These are phyloP conservation scores for Axilococcus clingmanii DNA, from an alignment of 139 green algal species.

Conservation along the genomic window DNA sequence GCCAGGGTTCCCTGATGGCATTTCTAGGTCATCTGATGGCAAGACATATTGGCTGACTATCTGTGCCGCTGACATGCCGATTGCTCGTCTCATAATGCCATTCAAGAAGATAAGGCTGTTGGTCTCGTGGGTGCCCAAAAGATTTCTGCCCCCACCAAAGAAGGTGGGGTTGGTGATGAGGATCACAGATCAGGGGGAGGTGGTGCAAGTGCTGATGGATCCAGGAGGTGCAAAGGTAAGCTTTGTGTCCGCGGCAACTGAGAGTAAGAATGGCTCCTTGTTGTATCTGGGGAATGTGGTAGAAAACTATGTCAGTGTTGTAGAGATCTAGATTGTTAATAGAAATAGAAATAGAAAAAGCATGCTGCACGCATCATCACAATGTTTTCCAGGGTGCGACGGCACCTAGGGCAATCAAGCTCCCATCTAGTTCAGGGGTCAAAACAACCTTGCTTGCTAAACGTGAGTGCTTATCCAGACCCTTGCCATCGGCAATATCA, in stretches of 20 bases:
- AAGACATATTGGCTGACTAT: background rate
- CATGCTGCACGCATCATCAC: no score
- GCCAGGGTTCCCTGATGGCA: conserved; percentile 8
- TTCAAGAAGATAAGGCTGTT: background rate
- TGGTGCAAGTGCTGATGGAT: conserved; percentile 2
- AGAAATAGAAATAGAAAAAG: background rate
- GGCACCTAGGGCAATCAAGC: background rate
- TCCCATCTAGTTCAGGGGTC: background rate
- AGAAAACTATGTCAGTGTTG: conserved; percentile 14
- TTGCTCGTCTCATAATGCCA: background rate
- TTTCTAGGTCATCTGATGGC: background rate
- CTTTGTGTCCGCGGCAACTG: background rate
- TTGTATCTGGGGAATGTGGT: conserved; percentile 11
- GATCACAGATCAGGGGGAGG: background rate
- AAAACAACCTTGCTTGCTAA: conserved; percentile 5
- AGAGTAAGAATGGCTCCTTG: background rate
- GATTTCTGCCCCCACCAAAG: background rate
- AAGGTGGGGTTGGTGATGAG: conserved; percentile 4
- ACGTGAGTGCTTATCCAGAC: conserved; percentile 6
- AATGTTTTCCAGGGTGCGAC: conserved; percentile 4
- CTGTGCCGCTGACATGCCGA: no score
- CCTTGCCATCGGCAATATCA: conserved; percentile 1
- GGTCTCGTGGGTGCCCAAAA: conserved; percentile 1
- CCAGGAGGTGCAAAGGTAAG: background rate
- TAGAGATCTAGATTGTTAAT: conserved; percentile 8